Evolutionary conservation across 1,139 yeast genomes (phyloP).

Genomic region (Candida sp.): DNA sequence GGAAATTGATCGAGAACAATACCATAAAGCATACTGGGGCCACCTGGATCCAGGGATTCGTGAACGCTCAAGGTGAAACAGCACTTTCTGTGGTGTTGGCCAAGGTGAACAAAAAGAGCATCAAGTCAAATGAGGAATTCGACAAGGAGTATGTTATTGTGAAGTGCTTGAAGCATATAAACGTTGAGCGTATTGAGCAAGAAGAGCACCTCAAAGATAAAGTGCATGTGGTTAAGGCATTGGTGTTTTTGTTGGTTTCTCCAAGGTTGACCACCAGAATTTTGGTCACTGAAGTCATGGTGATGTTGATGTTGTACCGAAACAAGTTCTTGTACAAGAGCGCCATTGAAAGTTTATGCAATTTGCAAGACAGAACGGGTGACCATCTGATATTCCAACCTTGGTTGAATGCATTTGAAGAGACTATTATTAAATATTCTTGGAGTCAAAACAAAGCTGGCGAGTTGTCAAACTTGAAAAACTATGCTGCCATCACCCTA

Average conservation of each 20-base stretch:
- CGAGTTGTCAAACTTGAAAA: constrained; percentile 27
- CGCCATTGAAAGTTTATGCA: constrained; percentile 36
- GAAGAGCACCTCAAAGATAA: constrained; percentile 24
- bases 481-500: constrained; percentile 49
- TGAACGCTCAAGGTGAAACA: constrained; percentile 47
- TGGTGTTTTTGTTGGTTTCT: constrained; percentile 42
- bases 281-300: constrained; percentile 46
- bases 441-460: constrained; percentile 10
- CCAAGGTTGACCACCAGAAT: constrained; percentile 47
- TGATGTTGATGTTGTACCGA: constrained; percentile 35
- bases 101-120: constrained; percentile 45
- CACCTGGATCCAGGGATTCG: constrained; percentile 38
- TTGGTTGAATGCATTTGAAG: constrained; percentile 44
- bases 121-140: constrained; percentile 49
- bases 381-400: constrained; percentile 44
- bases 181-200: constrained; percentile 12
- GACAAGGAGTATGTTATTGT: constrained; percentile 45
- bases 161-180: constrained; percentile 39
- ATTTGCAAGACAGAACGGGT: constrained; percentile 39
- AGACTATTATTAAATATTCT: constrained; percentile 31
- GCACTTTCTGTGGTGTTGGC: constrained; percentile 46
- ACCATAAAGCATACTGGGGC: constrained; percentile 22
- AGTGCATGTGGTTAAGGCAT: constrained; percentile 36
- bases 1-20: constrained; percentile 29
- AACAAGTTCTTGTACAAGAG: constrained; percentile 27